These are phyloP conservation scores for Escallonia herrerae DNA, from an alignment of 129 eudicot species.

Conservation along the genomic window DNA sequence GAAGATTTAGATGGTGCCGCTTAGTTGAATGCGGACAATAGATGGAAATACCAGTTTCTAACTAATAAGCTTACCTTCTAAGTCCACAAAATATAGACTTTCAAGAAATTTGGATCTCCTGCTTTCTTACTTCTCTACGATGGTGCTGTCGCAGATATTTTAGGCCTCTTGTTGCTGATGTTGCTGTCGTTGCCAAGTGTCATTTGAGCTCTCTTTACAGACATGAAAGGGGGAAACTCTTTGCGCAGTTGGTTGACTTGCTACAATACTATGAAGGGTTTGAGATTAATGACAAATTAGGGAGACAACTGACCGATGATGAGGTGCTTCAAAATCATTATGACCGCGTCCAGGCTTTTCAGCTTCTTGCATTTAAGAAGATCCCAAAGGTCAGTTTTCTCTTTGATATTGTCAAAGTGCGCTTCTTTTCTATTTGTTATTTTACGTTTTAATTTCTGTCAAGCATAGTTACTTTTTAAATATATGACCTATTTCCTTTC, in stretches of 20 bases:
- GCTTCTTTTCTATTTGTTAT: background rate
- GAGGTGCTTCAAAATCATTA: slow-evolving; percentile 97
- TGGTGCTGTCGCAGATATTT: slow-evolving; percentile 48
- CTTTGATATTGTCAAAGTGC: background rate
- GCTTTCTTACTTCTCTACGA: slow-evolving; percentile 10
- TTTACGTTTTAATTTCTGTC: background rate
- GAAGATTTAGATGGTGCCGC: no score
- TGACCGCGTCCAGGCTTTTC: slow-evolving; percentile 89
- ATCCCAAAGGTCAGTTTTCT: slow-evolving; percentile 63
- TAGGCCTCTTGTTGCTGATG: slow-evolving; percentile 90
- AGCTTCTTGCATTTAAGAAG: slow-evolving; percentile 82
- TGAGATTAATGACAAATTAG: slow-evolving; percentile 79
- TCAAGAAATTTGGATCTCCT: background rate
- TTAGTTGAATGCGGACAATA: no score
- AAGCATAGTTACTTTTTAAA: background rate
- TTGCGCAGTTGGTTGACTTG: slow-evolving; percentile 94
- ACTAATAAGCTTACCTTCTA: no score
- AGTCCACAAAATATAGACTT: no score
- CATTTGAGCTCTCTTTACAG: slow-evolving; percentile 84
- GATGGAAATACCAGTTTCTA: no score
- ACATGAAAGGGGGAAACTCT: slow-evolving; percentile 91
- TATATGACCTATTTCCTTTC: background rate
- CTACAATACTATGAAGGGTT: slow-evolving; percentile 86
- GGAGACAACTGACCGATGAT: slow-evolving; percentile 95
- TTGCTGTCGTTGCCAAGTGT: slow-evolving; percentile 94